phyloP scores from a whole-genome alignment of 305 asterid genomes.

The Rubia tinctorum region DNA sequence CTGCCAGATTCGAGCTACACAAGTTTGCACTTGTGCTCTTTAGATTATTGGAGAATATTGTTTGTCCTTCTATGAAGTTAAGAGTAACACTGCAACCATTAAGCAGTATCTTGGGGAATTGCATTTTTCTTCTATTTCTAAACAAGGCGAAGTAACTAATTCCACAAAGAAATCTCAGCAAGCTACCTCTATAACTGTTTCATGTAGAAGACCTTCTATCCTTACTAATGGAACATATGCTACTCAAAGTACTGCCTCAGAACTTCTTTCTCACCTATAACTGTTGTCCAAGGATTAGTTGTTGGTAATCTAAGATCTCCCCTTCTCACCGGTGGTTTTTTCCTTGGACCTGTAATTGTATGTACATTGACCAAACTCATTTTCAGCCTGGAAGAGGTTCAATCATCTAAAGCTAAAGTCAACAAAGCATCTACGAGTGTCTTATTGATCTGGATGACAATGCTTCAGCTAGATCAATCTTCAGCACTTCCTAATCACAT shows the following conservation, averaged over 20 bases:
- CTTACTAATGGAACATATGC: constrained; percentile 99
- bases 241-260: constrained; percentile 85
- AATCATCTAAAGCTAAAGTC: constrained; percentile 66
- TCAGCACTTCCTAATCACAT: constrained; percentile 87
- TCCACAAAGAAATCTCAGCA: constrained; percentile 71
- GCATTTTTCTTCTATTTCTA: constrained; percentile 79
- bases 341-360: constrained; percentile 86
- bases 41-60: constrained; percentile 91
- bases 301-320: constrained; percentile 83
- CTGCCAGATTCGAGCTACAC: constrained; percentile 92
- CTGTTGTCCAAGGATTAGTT: constrained; percentile 62
- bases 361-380: constrained; percentile 80
- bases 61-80: constrained; percentile 80
- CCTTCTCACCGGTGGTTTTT: constrained; percentile 89
- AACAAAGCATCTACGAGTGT: constrained; percentile 63
- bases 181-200: constrained; percentile 72
- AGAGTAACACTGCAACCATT: constrained; percentile 56
- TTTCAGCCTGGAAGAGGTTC: constrained; percentile 86
- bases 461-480: constrained; percentile 87
- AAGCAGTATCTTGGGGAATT: constrained; percentile 85
- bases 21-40: constrained; percentile 70
- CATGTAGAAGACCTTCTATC: constrained; percentile 89
- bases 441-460: constrained; percentile 65
- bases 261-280: constrained; percentile 61
- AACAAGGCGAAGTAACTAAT: constrained; percentile 62